Evolutionary conservation across 768 basidiomycete species (phyloP), one percentile per base, ranked within the genome.

Genomic region (Trametes gibbosa): DNA sequence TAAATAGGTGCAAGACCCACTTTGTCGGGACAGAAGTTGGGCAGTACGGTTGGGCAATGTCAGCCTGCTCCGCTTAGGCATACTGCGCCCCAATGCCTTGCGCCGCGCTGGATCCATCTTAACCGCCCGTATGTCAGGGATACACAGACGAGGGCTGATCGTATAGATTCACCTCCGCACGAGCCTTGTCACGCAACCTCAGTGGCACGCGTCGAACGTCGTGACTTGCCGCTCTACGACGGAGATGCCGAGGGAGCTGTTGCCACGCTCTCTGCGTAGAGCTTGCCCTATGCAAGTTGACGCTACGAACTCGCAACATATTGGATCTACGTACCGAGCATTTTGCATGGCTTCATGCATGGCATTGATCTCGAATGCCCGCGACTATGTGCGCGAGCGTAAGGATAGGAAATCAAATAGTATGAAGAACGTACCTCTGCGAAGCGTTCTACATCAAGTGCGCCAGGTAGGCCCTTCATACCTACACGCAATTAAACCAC

Each of bases 191-290:
- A 53, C 95, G 81, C 29, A 98, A 77, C 17, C 90, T 81, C n/a
- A 82, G 70, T 1, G 96, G 96, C 29, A 99, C 92, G 12, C 95
- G 85, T 4, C 93, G 86, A 23, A 94, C 86, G 72, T 98, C 90
- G 72, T 98, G 96, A 67, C 92, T 95, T 2, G 97, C 96, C 12
- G 96, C 96, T 68, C 96, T 80, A 45, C 96, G 81, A 27, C 97
- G 84, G 23, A 99, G 80, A 73, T 95, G 92, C 17, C 96, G 84
- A 12, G 96, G 96, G 7, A 98, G 81, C 10, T 89, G 86, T 73
- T 99, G 96, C 86, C 95, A 99, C 5, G 86, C 90, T 58, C 95
- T 80, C 56, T 90, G 86, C 0, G 89, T 90, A 16, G 88, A 82
- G 64, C 80, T 81, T 8, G 79, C 78, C 54, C 92, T 95, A 40